Percentiles rank a stretch among this genome's conserved stretches.
phyloP scores from a whole-genome alignment of 2,329 filamentous ascomycete species.

The Curvularia sp. region DNA sequence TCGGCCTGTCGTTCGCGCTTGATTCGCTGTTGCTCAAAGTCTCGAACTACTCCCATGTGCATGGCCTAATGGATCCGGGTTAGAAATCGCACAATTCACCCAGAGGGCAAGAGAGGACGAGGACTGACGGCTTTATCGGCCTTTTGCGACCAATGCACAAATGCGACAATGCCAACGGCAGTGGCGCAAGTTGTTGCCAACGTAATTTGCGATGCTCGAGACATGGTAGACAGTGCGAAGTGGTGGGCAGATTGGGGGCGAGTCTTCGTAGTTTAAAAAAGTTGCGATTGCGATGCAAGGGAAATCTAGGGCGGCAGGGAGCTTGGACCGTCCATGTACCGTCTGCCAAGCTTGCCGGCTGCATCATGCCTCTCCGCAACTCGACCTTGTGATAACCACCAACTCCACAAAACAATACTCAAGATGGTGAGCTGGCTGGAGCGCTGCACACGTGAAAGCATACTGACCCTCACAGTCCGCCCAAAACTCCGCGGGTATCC shows the following conservation, averaged over 20 bases:
- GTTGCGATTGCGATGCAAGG: constrained; percentile 16
- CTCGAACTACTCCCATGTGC: constrained; percentile 92
- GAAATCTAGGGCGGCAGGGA: constrained; percentile 32
- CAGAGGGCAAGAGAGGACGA: constrained; percentile 36
- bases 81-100: constrained; percentile 25
- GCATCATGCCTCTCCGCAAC: constrained; percentile 36
- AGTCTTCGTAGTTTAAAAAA: constrained; percentile 7
- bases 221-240: constrained; percentile 66
- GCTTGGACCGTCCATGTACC: constrained; percentile 39
- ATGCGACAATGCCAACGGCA: constrained; percentile 76
- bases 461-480: constrained; percentile 71
- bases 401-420: constrained; percentile 21
- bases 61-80: constrained; percentile 72
- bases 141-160: constrained; percentile 90
- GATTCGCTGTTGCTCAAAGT: constrained; percentile 90
- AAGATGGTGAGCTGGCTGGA: constrained; percentile 36
- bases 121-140: constrained; percentile 76
- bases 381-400: constrained; percentile 29
- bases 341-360: constrained; percentile 35
- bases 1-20: constrained; percentile 92
- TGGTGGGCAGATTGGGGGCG: constrained; percentile 5
- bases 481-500: constrained; percentile 97
- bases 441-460: no score
- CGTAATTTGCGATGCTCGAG: constrained; percentile 85
- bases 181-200: constrained; percentile 78